phyloP scores from a whole-genome alignment of 331 rosid species.

The Malus hybrid region DNA sequence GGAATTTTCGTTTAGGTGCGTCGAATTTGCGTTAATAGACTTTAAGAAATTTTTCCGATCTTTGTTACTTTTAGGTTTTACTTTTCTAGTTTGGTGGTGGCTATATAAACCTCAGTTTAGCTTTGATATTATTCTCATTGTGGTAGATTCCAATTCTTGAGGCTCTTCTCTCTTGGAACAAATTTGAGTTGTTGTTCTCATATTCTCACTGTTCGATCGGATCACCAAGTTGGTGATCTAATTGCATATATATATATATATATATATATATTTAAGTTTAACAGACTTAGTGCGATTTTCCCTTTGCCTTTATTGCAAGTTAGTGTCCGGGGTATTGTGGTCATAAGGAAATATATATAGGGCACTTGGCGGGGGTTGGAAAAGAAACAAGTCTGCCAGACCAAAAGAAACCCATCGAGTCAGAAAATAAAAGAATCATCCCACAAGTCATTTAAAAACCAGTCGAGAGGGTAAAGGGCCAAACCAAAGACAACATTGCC shows the following conservation, averaged over 20 bases:
- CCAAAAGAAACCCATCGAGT: slow-evolving; percentile 22
- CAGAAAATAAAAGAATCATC: slow-evolving; percentile 5
- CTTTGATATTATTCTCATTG: neutral
- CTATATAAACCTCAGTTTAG: too few relatives aligned
- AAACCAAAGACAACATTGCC: slow-evolving; percentile 39
- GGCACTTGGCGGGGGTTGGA: slow-evolving; percentile 37
- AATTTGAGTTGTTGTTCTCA: neutral
- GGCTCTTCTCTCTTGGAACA: neutral
- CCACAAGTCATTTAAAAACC: slow-evolving; percentile 24
- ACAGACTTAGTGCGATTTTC: slow-evolving; percentile 26
- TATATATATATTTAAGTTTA: neutral
- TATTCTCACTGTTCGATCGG: neutral
- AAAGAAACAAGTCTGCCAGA: slow-evolving; percentile 15
- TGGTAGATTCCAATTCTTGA: neutral
- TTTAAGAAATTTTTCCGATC: neutral
- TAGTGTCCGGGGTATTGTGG: slow-evolving; percentile 36
- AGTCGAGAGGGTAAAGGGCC: slow-evolving; percentile 15
- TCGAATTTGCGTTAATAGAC: neutral
- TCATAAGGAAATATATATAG: slow-evolving; percentile 4
- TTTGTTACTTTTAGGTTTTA: neutral
- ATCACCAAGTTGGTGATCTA: slow-evolving; percentile 25
- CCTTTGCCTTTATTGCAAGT: slow-evolving; percentile 45
- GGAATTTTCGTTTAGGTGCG: neutral
- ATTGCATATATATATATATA: neutral
- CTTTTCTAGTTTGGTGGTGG: too few relatives aligned